These are phyloP conservation scores for Beauveria medogensis DNA, from an alignment of 2,329 filamentous ascomycete genomes.

Conservation along the genomic window DNA sequence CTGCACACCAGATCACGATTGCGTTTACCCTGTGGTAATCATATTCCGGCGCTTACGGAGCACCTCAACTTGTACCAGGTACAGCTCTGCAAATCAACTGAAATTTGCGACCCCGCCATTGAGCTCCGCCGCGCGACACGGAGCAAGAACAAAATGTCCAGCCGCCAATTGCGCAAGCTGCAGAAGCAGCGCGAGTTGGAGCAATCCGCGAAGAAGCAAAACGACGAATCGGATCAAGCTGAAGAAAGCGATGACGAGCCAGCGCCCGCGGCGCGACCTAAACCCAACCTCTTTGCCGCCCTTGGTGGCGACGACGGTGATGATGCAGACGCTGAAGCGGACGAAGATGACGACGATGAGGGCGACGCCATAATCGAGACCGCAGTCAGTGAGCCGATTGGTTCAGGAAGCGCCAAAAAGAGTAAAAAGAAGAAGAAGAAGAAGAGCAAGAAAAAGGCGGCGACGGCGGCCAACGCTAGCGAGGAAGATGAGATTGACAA, in stretches of 20 bases:
- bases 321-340: constrained; percentile 30
- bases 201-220: constrained; percentile 14
- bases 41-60: too few relatives aligned
- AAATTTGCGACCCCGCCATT: constrained; percentile 1
- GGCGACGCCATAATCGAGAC: constrained; percentile 15
- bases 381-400: constrained; percentile 23
- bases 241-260: constrained; percentile 25
- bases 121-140: constrained; percentile 3
- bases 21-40: background rate
- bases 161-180: constrained; percentile 43
- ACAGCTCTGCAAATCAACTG: background rate
- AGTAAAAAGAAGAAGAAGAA: constrained; percentile 32
- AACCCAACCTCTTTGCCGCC: constrained; percentile 43
- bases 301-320: constrained; percentile 35
- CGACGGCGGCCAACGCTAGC: constrained; percentile 15
- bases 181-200: constrained; percentile 42
- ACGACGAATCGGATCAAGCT: constrained; percentile 18
- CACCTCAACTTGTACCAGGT: too few relatives aligned
- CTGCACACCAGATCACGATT: background rate
- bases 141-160: constrained; percentile 34
- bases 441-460: constrained; percentile 29
- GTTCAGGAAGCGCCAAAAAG: constrained; percentile 13
- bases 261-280: constrained; percentile 28
- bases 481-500: constrained; percentile 48
- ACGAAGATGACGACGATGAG: constrained; percentile 21